Evolutionary conservation across 352 stramenopile genomes (phyloP).

Genomic region (Globisporangium lucens): DNA sequence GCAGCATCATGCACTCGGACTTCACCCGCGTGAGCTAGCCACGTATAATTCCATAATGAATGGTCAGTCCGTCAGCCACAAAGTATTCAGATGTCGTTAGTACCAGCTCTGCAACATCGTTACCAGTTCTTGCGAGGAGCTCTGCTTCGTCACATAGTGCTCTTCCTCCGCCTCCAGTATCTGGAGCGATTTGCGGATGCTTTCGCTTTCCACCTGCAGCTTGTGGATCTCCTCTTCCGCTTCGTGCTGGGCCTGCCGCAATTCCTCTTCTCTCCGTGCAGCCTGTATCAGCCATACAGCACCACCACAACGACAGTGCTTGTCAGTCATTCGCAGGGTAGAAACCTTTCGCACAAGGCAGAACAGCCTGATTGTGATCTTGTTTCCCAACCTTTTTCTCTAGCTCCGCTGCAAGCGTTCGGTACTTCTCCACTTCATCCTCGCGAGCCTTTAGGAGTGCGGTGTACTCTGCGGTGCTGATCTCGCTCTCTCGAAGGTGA

Average conservation of each 20-base stretch:
- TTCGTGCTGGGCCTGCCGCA: constrained; percentile 33
- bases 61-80: neutral
- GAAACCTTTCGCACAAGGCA: neutral
- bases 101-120: neutral
- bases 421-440: constrained; percentile 49
- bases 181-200: constrained; percentile 39
- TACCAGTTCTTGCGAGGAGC: constrained; percentile 62
- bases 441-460: constrained; percentile 39
- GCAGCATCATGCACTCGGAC: constrained; percentile 55
- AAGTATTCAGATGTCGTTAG: neutral
- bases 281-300: constrained; percentile 24
- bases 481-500: constrained; percentile 23
- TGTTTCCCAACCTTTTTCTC: constrained; percentile 45
- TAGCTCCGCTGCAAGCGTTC: constrained; percentile 29
- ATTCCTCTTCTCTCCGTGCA: constrained; percentile 39
- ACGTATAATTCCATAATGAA: neutral
- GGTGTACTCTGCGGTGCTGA: constrained; percentile 18
- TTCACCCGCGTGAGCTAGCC: constrained; percentile 62
- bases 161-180: constrained; percentile 55
- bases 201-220: constrained; percentile 49
- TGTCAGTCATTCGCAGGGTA: neutral
- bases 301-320: neutral
- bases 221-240: constrained; percentile 51
- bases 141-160: constrained; percentile 40
- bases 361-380: neutral